Base-by-base conservation (phyloP, 1,284 basidiomycete species). In the Heterobasidion irregulare region DNA sequence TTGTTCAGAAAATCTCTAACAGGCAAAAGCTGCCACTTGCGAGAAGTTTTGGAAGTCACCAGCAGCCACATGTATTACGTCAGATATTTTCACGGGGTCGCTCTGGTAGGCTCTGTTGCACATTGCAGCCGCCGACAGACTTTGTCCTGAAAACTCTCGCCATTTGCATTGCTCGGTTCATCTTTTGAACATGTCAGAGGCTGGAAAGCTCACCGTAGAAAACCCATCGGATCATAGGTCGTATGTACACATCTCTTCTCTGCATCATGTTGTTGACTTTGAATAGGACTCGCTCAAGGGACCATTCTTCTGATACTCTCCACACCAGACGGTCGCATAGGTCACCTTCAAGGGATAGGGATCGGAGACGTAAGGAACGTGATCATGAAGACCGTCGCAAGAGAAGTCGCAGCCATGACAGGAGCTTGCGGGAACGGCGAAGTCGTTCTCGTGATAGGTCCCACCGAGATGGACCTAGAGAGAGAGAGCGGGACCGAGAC, bases 271-370 rank as follows among this genome's bases (percentile, higher is more conserved):
- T 32, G 26, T 33, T 55, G 34, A 53, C 32, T 38, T 52, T 53
- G 55, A 47, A 19, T 43, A 62, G 61, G 13, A 53, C 49, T 49
- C 59, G 83, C 54, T 82, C 83, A 61, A 81, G 83, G 60, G 83
- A 83, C 65, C 79, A 80, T 65, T 89, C 86, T 12, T 81, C 81
- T 46, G 87, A 89, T 64, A 89, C 86, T 18, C 78, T 82, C 60
- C 79, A 79, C 50, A 88, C 86, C 36, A 77, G 75, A 61, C 77
- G 78, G 57, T 90, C 87, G 47, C 85, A 88, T 63, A 76, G 82
- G 58, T 90, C 89, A 19, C 71, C 72, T 52, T 89, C 88, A 41
- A 71, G 71, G 46, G 77, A 79, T 32, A 73, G 67, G 60, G 60
- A 62, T 32, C 65, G 46, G 9, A 74, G 73, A 53, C 75, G 78